phyloP scores from a whole-genome alignment of 495 filamentous ascomycete species.

The Thermochaetoides thermophila region DNA sequence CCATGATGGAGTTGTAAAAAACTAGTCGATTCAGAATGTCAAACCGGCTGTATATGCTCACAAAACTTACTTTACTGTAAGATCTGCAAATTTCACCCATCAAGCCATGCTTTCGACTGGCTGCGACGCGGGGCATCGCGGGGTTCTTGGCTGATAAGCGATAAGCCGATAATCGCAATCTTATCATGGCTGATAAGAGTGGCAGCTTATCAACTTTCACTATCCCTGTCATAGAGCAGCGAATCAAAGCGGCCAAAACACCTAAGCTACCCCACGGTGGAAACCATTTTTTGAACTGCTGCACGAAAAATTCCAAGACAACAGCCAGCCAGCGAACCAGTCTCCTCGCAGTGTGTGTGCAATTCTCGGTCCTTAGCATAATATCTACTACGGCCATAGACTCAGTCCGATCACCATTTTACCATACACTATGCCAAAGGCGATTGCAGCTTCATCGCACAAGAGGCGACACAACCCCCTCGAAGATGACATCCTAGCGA shows the following conservation, averaged over 20 bases:
- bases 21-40: too few relatives aligned
- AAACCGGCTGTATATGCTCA: too few relatives aligned
- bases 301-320: conserved; percentile 13
- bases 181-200: too few relatives aligned
- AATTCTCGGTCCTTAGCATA: background rate
- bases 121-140: conserved; percentile 10
- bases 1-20: too few relatives aligned
- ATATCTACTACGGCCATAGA: too few relatives aligned
- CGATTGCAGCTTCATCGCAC: conserved; percentile 25
- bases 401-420: too few relatives aligned
- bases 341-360: too few relatives aligned
- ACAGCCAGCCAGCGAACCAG: too few relatives aligned
- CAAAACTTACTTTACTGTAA: too few relatives aligned
- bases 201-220: background rate
- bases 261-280: conserved; percentile 10
- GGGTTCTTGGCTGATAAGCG: conserved; percentile 3
- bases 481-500: conserved; percentile 53
- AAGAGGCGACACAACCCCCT: conserved; percentile 51
- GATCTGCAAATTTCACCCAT: too few relatives aligned
- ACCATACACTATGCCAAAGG: conserved; percentile 34
- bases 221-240: conserved; percentile 10
- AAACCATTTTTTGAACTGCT: conserved; percentile 11
- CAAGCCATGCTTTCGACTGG: too few relatives aligned
- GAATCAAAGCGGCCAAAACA: conserved; percentile 5
- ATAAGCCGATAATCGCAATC: conserved; percentile 4